phyloP scores from a whole-genome alignment of 768 basidiomycete genomes.

The Termitomyces titanicus region DNA sequence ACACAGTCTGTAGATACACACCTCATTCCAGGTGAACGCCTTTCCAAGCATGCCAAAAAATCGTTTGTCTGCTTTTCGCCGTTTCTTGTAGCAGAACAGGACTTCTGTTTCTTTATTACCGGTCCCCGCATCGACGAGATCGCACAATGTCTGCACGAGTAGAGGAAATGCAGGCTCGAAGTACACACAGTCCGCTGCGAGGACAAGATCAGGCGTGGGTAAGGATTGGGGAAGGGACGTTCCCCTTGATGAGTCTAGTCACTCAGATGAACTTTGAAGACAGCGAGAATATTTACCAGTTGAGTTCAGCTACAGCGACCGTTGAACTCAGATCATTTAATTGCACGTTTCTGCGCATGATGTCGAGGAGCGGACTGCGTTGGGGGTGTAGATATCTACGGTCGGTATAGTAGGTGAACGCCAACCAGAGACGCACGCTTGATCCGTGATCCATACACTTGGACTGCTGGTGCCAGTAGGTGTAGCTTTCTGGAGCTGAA shows the following conservation, averaged over 20 bases:
- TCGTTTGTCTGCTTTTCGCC: constrained; percentile 54
- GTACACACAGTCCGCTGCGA: constrained; percentile 95
- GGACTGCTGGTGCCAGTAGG: constrained; percentile 36
- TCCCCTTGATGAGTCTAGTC: constrained; percentile 51
- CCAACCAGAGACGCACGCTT: constrained; percentile 58
- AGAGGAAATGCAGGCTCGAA: constrained; percentile 91
- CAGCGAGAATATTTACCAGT: constrained; percentile 57
- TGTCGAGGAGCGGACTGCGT: constrained; percentile 65
- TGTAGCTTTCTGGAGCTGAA: constrained; percentile 22
- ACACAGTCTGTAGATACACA: background rate
- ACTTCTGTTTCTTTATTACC: constrained; percentile 50
- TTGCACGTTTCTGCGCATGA: constrained; percentile 73
- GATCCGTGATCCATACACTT: constrained; percentile 84
- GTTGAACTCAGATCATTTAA: constrained; percentile 56
- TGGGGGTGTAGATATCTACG: constrained; percentile 1
- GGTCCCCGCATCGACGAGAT: constrained; percentile 41
- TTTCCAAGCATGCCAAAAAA: constrained; percentile 14
- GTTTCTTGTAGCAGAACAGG: constrained; percentile 91
- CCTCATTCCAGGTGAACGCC: constrained; percentile 14
- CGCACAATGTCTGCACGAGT: constrained; percentile 72
- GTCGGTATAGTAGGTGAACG: background rate
- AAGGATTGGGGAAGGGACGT: constrained; percentile 45
- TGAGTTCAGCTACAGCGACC: constrained; percentile 66
- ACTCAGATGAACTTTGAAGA: constrained; percentile 7
- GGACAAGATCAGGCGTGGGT: constrained; percentile 58